Evolutionary conservation across 1,139 yeast species (phyloP), one percentile per base, ranked within the genome.

Genomic region (Blastobotrys aristatus): DNA sequence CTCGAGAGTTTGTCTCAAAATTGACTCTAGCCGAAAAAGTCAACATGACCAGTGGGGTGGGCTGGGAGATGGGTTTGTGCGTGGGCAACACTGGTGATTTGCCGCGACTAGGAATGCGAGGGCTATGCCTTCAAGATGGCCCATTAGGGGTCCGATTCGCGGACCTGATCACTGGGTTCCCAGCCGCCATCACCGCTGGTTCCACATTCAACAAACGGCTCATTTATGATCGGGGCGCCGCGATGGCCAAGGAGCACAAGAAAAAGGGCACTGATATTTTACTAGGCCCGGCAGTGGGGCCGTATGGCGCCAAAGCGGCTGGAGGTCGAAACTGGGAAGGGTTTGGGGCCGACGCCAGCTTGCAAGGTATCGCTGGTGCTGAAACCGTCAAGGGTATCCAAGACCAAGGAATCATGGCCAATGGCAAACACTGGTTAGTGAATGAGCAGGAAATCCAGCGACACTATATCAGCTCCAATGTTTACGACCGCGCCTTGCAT

Each of bases 281-380:
- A 36, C 68, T 81, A 34, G 86, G 84, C 2, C 87, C 87, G 13
- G 72, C 75, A 2, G 68, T 79, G 46, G 84, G 84, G 0, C 85
- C 85, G n/a, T 70, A 79, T 44, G 86, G 85, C 0, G 66, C 71
- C 36, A 76, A 78, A 57, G 84, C 84, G 2, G 76, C 74, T 37
- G 84, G 82, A 7, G 85, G 86, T 4, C 68, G 85, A 56, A 78
- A 76, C 62, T 80, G 84, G 82, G 86, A 80, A 63, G 74, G 81
- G 31, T 80, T 79, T 63, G 83, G 84, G 0, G 66, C 80, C 4
- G 86, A 80, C 57, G 84, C 86, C 1, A 79, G 78, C 53, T 65
- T 80, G 44, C 80, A 77, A 57, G 86, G 86, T 14, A 65, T 73
- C 18, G 74, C 74, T 2, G 81, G 80, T 8, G 75, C 75, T 5